phyloP scores from a whole-genome alignment of 2,329 filamentous ascomycete genomes.

The Septoria linicola region DNA sequence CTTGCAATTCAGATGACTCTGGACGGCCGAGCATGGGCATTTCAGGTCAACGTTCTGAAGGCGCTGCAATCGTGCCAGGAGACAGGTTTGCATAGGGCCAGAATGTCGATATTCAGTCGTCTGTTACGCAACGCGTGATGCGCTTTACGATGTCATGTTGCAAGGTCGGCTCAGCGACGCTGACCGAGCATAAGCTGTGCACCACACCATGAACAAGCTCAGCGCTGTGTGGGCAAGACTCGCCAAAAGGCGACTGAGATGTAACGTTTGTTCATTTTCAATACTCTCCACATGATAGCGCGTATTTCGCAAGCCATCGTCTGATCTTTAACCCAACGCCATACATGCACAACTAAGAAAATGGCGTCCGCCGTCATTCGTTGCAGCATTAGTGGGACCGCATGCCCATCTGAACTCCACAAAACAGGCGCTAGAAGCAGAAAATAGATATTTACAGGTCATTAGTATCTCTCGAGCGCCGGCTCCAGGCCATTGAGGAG shows the following conservation, averaged over 20 bases:
- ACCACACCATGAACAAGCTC: not conserved
- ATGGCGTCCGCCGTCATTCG: constrained; percentile 2
- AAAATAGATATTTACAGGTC: constrained; percentile 16
- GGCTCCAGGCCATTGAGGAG: constrained; percentile 16
- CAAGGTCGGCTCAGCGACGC: not conserved
- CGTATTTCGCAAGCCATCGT: not conserved
- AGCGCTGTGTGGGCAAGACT: not conserved
- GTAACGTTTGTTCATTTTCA: not conserved
- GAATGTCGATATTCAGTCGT: no score
- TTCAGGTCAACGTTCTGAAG: no score
- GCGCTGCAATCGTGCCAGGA: no score
- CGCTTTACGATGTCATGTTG: no score
- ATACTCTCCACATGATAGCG: constrained; percentile 2
- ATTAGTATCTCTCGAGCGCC: constrained; percentile 18
- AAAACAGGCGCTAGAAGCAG: no score
- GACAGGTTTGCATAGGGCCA: no score
- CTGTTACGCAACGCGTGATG: not conserved
- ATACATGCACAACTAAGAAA: constrained; percentile 6
- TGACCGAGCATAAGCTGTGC: not conserved
- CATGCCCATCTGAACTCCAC: not conserved
- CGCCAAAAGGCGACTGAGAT: constrained; percentile 4
- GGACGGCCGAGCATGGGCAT: no score
- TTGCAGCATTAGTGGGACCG: not conserved
- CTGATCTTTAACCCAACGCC: not conserved
- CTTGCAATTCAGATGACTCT: no score